Base-by-base conservation (phyloP, 306 rosid genomes). In the Comarum palustre region DNA sequence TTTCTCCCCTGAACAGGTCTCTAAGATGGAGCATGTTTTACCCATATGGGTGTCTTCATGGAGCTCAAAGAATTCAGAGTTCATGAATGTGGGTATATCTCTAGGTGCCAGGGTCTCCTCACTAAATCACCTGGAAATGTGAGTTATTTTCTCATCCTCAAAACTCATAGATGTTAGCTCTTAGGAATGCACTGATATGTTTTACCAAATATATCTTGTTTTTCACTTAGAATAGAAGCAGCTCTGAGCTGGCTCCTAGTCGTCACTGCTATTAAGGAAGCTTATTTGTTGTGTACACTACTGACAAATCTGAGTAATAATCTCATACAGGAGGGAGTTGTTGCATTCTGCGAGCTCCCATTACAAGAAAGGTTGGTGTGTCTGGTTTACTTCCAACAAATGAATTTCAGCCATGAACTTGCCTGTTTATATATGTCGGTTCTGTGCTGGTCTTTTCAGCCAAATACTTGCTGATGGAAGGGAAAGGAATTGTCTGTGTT, bases 391-490 rank as follows among this genome's bases (percentile, higher is more conserved):
- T 57, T 24, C 36, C 19, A 5, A 51, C 73, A 57, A 31, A 62
- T 32, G 52, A 12, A 65, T 78, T 84, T 59, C 45, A 27, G 50
- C 57, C 66, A 16, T 47, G 67, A 50, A 69, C 48, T 70, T 62
- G 58, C 66, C 38, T 55, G 71, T 70, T 76, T 57, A 54, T 52
- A 75, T 36, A 54, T 19, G 51, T 31, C 60, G 41, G 77, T 74
- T 54, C 16, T 63, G 32, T 70, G 54, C 79, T 64, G 77, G 58
- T 66, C 4, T 81, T 20, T 72, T 22, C 80, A 94, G 98, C 79
- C 32, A 94, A 87, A 91, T 91, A 94, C 83, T 76, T 94, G 71
- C 91, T 94, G n/a, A 85, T 94, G 83, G 91, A 89, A 81, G 83
- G 81, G 83, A 85, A 78, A 75, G 97, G 89, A 79, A 58, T 27